Evolutionary conservation across 1,284 basidiomycete species (phyloP), one percentile per base, ranked within the genome.

Genomic region (Tilletia horrida): DNA sequence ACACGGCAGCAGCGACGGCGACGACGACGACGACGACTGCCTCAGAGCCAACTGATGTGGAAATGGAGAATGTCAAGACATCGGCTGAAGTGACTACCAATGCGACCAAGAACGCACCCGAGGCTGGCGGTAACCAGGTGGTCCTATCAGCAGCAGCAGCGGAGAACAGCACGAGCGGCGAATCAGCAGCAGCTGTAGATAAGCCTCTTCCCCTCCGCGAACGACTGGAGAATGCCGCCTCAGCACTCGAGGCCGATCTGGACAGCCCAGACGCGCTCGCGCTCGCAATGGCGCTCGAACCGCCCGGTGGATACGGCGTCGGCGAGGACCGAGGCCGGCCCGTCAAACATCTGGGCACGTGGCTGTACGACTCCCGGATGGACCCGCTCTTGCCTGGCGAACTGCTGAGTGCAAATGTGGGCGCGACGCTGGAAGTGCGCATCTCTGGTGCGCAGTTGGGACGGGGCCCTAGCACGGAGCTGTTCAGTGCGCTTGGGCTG

Each of bases 341-440:
- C 0, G 77, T 74, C 29, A 72, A 70, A 1, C 79, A 81, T 55
- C 70, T 81, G 2, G 80, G 80, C 31, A 74, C 75, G 35, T 81
- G 72, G 66, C 40, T 74, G 18, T 81, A 81, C 69, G 76, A 80
- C 44, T 67, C 76, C 14, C 73, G 66, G 16, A 68, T 75, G 42
- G 68, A 71, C 40, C 75, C 78, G 8, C 70, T 77, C 2, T 69
- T 81, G 29, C 78, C 80, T 2, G 75, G 74, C 47, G 79, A 81
- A 62, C 65, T 81, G 44, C 69, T 81, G 40, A 72, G 74, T 7
- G 66, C 68, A 52, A 79, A 81, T 59, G 72, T 81, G 16, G 80
- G 79, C 16, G 75, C 78, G 1, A 81, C 79, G 0, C 42, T 81
- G 23, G 80, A 81, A 52, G 76, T 81, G 18, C 77, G 80, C 59